These are phyloP conservation scores for Coniochaeta ligniaria DNA, from an alignment of 2,329 filamentous ascomycete genomes.

Conservation along the genomic window DNA sequence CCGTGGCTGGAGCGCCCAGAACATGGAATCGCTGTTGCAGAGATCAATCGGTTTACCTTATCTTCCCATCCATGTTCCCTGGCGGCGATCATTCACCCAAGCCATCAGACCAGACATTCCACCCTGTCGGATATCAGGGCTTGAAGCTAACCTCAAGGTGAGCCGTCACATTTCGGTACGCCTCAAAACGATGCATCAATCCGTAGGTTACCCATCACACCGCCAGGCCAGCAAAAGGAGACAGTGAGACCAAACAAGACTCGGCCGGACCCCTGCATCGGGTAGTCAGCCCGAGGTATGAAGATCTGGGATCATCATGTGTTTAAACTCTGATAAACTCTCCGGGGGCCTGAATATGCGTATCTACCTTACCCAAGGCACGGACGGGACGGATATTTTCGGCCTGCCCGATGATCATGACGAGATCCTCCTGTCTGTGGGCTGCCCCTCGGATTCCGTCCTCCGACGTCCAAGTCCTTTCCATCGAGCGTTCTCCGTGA, in stretches of 20 bases:
- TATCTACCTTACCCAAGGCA: background rate
- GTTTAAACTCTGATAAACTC: background rate
- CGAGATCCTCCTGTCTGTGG: background rate
- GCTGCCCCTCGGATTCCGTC: no score
- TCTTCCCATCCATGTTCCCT: background rate
- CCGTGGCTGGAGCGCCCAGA: background rate
- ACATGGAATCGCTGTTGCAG: background rate
- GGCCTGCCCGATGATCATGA: background rate
- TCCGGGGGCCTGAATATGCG: background rate
- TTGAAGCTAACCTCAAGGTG: no score
- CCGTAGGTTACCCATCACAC: background rate
- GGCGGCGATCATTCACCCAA: background rate
- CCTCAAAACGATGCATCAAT: background rate
- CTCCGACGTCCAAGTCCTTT: no score
- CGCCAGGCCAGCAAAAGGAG: background rate
- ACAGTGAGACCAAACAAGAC: background rate
- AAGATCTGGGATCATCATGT: background rate
- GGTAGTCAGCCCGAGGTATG: background rate
- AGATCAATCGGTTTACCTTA: background rate
- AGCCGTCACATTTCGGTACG: no score
- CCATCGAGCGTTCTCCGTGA: no score
- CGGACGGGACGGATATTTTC: background rate
- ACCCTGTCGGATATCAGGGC: background rate
- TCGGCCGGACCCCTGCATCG: background rate
- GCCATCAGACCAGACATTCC: background rate